Evolutionary conservation across 2,329 filamentous ascomycete species (phyloP), one percentile per base, ranked within the genome.

Genomic region (Cytospora mali): DNA sequence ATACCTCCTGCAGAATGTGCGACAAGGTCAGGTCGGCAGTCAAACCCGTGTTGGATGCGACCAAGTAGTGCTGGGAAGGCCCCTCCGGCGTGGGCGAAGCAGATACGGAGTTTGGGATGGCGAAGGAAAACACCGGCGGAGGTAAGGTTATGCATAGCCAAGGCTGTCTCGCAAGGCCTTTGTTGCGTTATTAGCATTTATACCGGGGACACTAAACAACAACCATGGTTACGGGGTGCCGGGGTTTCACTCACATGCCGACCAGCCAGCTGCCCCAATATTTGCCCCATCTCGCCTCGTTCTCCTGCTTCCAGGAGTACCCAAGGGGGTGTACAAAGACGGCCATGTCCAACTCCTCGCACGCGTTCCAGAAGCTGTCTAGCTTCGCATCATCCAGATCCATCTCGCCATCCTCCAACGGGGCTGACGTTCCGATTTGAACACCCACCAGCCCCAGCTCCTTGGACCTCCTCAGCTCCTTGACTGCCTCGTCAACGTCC

Each of bases 261-360:
- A 75, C 71, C 2, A 75, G 66, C 74, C 73, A 75, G 3, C 68
- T 69, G 16, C 70, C 67, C 73, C 73, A 75, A 53, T 74, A 73
- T 53, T 69, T 69, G 13, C 61, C 68, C 74, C 74, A 75, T 10
- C 73, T 65, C 18, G 66, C 68, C 39, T 57, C 48, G 56, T 75
- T 75, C 62, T 75, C 74, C 61, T 69, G 69, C 25, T 69, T 67
- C 52, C 75, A 61, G 9, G 72, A 70, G 59, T 75, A 75, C 6
- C 74, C 74, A 27, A 75, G 55, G 18, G 74, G 74, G 49, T 75
- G 74, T 50, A 75, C 70, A 62, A 75, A 75, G 6, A 75, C 70
- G 0, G 72, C 69, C 64, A 72, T 70, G 39, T 73, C 67, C 33
- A 74, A 55, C 53, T 68, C 67, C 65, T 75, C 73, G 48, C 74